phyloP scores from a whole-genome alignment of 495 filamentous ascomycete genomes.

The Lophium mytilinum region DNA sequence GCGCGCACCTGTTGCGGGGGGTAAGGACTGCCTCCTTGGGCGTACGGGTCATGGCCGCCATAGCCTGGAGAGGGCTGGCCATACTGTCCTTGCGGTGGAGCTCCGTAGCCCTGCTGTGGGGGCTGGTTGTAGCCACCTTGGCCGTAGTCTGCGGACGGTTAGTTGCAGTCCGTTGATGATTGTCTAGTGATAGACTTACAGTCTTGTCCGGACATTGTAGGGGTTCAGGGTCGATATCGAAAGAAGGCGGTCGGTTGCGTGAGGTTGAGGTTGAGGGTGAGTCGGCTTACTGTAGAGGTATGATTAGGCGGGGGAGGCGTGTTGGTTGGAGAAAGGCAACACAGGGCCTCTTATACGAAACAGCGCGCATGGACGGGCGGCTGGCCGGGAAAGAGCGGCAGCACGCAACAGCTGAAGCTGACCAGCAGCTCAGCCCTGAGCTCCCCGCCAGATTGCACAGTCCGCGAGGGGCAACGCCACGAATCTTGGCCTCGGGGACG shows the following conservation, averaged over 20 bases:
- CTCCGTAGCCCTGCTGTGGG: constrained; percentile 13
- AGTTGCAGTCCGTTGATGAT: background rate
- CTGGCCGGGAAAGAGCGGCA: background rate
- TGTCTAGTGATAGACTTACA: background rate
- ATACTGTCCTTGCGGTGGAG: constrained; percentile 17
- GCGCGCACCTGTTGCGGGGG: constrained; percentile 3
- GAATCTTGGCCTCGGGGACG: background rate
- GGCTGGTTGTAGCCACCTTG: constrained; percentile 5
- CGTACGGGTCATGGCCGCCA: background rate
- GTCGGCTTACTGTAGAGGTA: background rate
- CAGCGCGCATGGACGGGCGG: background rate
- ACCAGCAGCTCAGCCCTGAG: background rate
- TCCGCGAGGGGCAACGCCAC: background rate
- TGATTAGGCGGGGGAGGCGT: constrained; percentile 1
- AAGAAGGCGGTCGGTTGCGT: background rate
- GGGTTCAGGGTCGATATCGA: background rate
- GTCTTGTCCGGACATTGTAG: background rate
- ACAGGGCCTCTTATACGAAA: constrained; percentile 1
- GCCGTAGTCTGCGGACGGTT: constrained; percentile 2
- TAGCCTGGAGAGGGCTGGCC: constrained; percentile 12
- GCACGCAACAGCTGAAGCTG: background rate
- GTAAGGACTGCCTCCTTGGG: background rate
- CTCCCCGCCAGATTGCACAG: background rate
- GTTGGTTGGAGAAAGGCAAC: background rate
- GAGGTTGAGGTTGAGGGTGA: background rate